Conservation (phyloP, 1,284 basidiomycete species). For the Cerioporus squamosus region DNA sequence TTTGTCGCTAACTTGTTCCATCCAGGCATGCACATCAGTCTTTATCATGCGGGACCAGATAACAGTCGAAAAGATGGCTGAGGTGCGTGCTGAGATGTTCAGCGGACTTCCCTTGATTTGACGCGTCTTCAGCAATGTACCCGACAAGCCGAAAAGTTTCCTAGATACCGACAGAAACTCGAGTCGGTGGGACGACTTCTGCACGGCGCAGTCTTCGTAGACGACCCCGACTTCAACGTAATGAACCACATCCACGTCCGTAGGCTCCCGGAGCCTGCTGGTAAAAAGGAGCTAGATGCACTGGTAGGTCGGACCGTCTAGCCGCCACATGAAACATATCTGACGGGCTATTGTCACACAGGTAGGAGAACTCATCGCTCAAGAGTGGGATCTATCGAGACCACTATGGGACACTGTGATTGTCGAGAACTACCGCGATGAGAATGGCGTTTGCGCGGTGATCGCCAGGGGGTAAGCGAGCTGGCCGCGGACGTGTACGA, state of each 20-base stretch:
- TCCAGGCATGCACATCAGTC: conserved; percentile 30
- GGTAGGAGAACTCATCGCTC: conserved; percentile 36
- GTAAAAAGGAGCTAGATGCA: conserved; percentile 32
- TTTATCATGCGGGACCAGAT: conserved; percentile 27
- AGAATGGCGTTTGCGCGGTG: conserved; percentile 32
- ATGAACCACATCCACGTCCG: conserved; percentile 27
- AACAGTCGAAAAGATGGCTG: conserved; percentile 21
- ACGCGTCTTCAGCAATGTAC: conserved; percentile 8
- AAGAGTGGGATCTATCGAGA: conserved; percentile 33
- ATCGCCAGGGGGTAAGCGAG: conserved; percentile 30
- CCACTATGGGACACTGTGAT: conserved; percentile 35
- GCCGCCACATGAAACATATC: not conserved
- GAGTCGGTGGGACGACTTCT: conserved; percentile 29
- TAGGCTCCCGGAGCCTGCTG: conserved; percentile 31
- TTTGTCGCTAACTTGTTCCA: not conserved
- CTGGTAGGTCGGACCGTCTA: conserved; percentile 17
- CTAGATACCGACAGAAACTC: conserved; percentile 31
- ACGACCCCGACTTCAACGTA: conserved; percentile 33
- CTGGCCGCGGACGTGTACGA: not conserved
- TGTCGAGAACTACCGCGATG: conserved; percentile 34
- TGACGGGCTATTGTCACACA: not conserved
- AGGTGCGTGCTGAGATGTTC: conserved; percentile 9
- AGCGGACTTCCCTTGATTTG: not conserved
- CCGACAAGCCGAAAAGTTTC: conserved; percentile 28
- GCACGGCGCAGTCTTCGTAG: conserved; percentile 32